phyloP scores from a whole-genome alignment of 176 grass and related monocot species.

The Zizania latifolia region DNA sequence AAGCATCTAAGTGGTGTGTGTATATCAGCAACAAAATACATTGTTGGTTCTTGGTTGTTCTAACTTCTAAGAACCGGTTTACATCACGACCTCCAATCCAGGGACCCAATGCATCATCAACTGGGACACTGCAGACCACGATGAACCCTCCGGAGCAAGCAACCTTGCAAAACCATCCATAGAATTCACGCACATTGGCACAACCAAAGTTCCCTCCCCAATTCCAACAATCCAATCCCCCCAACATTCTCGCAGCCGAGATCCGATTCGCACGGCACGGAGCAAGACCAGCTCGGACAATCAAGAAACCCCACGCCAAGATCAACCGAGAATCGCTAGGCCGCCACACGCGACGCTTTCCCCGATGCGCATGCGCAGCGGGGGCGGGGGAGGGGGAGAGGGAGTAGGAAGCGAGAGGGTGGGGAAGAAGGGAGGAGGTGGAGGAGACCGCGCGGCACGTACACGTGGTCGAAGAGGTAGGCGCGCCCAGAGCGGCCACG shows the following conservation, averaged over 20 bases:
- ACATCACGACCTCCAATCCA: no score
- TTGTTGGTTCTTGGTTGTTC: neutral
- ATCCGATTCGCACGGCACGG: neutral
- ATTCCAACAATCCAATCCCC: neutral
- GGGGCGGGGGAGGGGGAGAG: no score
- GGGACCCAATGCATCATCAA: no score
- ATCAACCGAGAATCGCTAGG: neutral
- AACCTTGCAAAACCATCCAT: neutral
- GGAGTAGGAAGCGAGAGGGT: no score
- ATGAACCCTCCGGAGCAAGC: neutral
- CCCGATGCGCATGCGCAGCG: no score
- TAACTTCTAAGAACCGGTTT: no score
- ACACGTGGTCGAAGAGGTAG: constrained; percentile 37
- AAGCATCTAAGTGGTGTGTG: neutral
- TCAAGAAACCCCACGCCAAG: neutral
- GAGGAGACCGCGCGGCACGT: neutral
- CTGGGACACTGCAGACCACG: neutral
- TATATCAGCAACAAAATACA: no score
- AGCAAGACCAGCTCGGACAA: neutral
- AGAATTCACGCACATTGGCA: neutral
- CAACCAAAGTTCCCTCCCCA: neutral
- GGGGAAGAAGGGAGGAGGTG: neutral
- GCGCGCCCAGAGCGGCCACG: constrained; percentile 13
- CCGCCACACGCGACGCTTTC: neutral
- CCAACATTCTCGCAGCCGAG: neutral